Percentiles rank a stretch among this genome's conserved stretches.
Conservation (phyloP, 352 stramenopile genomes). For the Aphanomyces euteiches region DNA sequence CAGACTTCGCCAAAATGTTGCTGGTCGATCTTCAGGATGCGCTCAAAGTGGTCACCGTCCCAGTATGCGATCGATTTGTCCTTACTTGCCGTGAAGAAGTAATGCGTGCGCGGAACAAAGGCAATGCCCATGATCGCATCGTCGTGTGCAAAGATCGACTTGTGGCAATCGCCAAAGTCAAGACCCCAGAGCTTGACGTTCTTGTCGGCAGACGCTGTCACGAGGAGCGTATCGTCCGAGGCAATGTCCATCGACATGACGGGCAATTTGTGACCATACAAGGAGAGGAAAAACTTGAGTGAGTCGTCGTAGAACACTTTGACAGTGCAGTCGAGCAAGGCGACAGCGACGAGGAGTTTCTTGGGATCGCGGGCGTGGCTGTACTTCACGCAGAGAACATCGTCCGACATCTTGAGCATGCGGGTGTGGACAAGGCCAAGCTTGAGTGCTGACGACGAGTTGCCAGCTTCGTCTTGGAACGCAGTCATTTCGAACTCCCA, state of each 20-base stretch:
- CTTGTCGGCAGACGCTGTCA: conserved; percentile 97
- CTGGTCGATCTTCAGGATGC: conserved; percentile 72
- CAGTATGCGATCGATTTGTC: conserved; percentile 97
- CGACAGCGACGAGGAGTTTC: conserved; percentile 86
- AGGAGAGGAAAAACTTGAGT: conserved; percentile 98
- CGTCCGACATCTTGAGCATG: conserved; percentile 97
- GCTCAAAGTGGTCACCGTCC: conserved; percentile 98
- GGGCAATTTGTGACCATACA: conserved; percentile 99
- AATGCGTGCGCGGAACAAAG: conserved; percentile 96
- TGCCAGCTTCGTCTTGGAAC: conserved; percentile 29
- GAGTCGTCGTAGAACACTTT: conserved; percentile 99
- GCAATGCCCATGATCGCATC: conserved; percentile 96
- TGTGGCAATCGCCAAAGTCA: conserved; percentile 99
- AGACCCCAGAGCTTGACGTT: conserved; percentile 99
- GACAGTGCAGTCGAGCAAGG: conserved; percentile 95
- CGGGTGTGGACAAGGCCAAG: conserved; percentile 92
- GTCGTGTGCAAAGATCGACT: conserved; percentile 97
- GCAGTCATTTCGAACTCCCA: conserved; percentile 94
- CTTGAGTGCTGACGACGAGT: conserved; percentile 43
- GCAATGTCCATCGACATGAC: conserved; percentile 98
- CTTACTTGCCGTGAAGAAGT: conserved; percentile 98
- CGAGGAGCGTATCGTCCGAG: conserved; percentile 95
- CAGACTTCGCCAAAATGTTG: conserved; percentile 84
- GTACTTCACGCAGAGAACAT: conserved; percentile 97
- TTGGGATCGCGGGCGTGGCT: conserved; percentile 87